Evolutionary conservation across 148 eudicot species (phyloP), one percentile per base, ranked within the genome.

Genomic region (Dianthus caryophyllus): DNA sequence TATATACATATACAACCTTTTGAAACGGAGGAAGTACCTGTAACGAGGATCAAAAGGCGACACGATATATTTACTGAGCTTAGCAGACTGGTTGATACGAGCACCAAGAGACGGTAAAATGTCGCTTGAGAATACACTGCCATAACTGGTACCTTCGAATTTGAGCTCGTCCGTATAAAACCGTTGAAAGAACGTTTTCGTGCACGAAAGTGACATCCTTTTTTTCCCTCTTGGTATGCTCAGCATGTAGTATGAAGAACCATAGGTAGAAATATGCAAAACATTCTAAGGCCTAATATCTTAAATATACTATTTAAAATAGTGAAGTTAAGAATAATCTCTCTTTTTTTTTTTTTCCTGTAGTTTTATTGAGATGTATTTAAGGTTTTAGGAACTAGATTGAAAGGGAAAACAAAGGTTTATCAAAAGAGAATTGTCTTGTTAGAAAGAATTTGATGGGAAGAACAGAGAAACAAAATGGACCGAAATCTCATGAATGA

Each of bases 21-120:
- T 33, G 38, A 7, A 33, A 33, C 38, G 38, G 7, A 33, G 38
- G 38, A 33, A 33, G 38, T 33, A 91, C 96, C 97, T 85, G 68
- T 87, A 87, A 29, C 73, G 78, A 31, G 93, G 84, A 75, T 76
- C 66, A 48, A 79, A 91, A 26, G 97, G 97, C 2, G 89, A 87
- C 22, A 91, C 62, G 48, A 83, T 78, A 65, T 61, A 71, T 57
- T 70, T 82, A 7, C 86, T 57, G 26, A 85, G 93, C 38, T 75
- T 77, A 21, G 79, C 69, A 8, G 83, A 33, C 31, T 71, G 84
- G 63, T 87, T 87, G 72, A 83, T 82, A 64, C 86, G 74, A 67
- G 96, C 93, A 62, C 97, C 97, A 10, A 91, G 93, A 27, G 96
- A 85, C 6, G 96, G 97, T 47, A 91, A 71, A 20, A 82, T 81